Conservation (phyloP, 257 asterid genomes). For the Ajuga chamaepitys region DNA sequence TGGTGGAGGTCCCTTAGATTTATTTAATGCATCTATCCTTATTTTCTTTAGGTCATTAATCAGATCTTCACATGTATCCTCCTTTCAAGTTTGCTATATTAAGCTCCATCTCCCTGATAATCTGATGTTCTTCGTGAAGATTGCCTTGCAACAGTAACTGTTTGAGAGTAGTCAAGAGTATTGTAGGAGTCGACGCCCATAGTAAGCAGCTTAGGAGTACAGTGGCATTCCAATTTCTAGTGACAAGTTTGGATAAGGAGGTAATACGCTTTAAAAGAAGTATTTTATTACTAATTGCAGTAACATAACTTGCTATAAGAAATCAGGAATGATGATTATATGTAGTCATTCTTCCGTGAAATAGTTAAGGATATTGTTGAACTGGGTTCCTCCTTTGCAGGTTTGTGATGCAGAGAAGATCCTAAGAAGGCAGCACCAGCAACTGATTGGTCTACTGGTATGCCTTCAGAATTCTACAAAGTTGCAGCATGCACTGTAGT, state of each 20-base stretch:
- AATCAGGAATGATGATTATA: not conserved
- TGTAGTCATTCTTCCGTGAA: not conserved
- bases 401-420: constrained; percentile 45
- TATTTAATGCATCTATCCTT: not conserved
- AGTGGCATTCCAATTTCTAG: constrained; percentile 67
- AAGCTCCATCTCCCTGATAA: not conserved
- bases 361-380: not conserved
- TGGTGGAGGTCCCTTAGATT: not conserved
- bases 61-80: not conserved
- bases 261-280: constrained; percentile 22
- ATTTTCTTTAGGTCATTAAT: not conserved
- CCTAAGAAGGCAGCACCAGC: constrained; percentile 42
- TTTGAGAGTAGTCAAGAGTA: constrained; percentile 70
- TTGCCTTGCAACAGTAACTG: constrained; percentile 64
- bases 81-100: not conserved
- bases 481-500: too few relatives aligned
- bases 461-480: not conserved
- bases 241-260: constrained; percentile 45
- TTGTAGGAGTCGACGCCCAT: constrained; percentile 48
- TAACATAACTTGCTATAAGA: not conserved
- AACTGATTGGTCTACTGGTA: constrained; percentile 25
- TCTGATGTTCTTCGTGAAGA: constrained; percentile 34
- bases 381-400: constrained; percentile 30
- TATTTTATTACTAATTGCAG: not conserved
- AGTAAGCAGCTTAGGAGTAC: constrained; percentile 73